Base-by-base conservation (phyloP, 75 land plant genomes). In the Chamaecyparis obtusa region DNA sequence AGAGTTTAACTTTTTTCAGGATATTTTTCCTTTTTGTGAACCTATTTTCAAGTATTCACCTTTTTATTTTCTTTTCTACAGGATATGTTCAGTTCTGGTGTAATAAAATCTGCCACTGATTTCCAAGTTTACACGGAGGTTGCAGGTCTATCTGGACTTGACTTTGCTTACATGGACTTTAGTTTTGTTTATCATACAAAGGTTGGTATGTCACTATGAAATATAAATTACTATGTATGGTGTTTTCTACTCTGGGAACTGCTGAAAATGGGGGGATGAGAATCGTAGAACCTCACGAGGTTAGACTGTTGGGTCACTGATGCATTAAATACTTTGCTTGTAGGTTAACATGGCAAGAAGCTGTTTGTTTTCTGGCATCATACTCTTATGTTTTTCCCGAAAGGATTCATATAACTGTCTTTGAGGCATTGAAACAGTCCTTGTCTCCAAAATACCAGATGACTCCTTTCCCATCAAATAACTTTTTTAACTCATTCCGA, bases 101-200 rank as follows among this genome's bases (percentile, higher is more conserved):
- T 88, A 36, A 92, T 98, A 76, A 97, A 95, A 85, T 95, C 99
- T 91, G 96, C 96, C 0, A 98, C 99, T 9, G 99, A 98, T 90
- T 98, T 95, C 86, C 99, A 98, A 92, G 92, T 98, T 21, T 98
- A 94, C 88, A 86, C 79, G 83, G 99, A 98, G 82, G 83, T 97
- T 90, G 94, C 94, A 85, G 96, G 97, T 71, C 94, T 98, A 85
- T 93, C 99, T 43, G 99, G 99, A 6, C 96, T 98, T 74, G 99
- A 98, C 91, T 98, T 98, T 93, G 99, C 99, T n/a, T 95, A 92
- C 87, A 78, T 89, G 86, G 96, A 97, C 72, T 87, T 87, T 72
- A 92, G 88, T 89, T 97, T 93, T 54, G 99, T 97, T 57, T 98
- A 98, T 90, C 99, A 98, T 89, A 97, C 99, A 27, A 93, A 94